phyloP scores from a whole-genome alignment of 2,329 filamentous ascomycete species.

The Stemphylium vesicarium region DNA sequence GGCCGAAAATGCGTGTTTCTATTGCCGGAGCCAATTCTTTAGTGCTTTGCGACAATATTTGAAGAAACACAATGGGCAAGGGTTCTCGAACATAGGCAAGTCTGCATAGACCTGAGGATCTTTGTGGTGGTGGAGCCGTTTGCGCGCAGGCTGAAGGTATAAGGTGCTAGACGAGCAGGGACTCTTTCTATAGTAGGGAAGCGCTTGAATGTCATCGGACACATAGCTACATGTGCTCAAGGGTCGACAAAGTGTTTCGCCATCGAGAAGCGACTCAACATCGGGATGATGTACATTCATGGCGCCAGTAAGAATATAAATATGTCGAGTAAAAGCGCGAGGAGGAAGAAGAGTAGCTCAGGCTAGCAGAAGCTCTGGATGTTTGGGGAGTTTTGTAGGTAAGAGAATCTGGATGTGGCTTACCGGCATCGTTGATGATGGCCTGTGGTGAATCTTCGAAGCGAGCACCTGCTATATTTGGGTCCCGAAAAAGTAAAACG shows the following conservation, averaged over 20 bases:
- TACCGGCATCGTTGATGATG: constrained; percentile 38
- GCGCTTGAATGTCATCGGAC: constrained; percentile 7
- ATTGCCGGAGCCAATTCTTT: constrained; percentile 31
- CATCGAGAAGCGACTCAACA: constrained; percentile 19
- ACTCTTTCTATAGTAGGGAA: constrained; percentile 9
- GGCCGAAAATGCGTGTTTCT: constrained; percentile 82
- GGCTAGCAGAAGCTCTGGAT: neutral
- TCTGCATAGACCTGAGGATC: constrained; percentile 27
- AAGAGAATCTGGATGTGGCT: constrained; percentile 15
- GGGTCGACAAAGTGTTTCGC: constrained; percentile 15
- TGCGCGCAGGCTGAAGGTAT: constrained; percentile 12
- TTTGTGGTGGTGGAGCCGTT: constrained; percentile 35
- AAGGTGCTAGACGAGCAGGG: neutral
- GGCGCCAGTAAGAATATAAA: neutral
- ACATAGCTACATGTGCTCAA: constrained; percentile 17
- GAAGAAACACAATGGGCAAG: constrained; percentile 37
- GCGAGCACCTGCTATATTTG: constrained; percentile 19
- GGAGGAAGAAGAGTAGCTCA: neutral
- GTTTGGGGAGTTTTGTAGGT: constrained; percentile 13
- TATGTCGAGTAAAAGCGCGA: neutral
- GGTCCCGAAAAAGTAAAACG: constrained; percentile 11
- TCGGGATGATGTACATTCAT: constrained; percentile 6
- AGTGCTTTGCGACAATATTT: constrained; percentile 33
- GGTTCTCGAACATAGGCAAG: constrained; percentile 37
- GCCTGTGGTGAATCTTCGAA: constrained; percentile 6